Conservation (phyloP, 2,329 filamentous ascomycete genomes). For the Arthrobotrys musiformis region DNA sequence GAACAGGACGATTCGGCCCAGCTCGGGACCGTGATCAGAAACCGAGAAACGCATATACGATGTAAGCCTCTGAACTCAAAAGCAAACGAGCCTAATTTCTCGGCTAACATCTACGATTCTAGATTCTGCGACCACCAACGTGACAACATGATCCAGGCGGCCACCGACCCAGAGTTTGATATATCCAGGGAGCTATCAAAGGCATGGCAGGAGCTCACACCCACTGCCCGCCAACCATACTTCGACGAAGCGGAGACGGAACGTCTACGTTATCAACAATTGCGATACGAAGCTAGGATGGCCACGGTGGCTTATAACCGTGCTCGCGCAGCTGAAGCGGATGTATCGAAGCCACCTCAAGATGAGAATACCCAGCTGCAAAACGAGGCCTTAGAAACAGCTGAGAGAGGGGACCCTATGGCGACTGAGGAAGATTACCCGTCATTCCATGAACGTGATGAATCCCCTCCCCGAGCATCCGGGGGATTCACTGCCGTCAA, state of each 20-base stretch:
- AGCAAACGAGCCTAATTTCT: too few species aligned
- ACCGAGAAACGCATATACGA: conserved; percentile 60
- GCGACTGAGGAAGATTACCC: conserved; percentile 51
- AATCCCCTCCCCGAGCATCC: conserved; percentile 47
- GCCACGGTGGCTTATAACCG: conserved; percentile 54
- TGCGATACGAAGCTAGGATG: conserved; percentile 58
- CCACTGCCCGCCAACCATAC: conserved; percentile 59
- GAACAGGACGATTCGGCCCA: conserved; percentile 45
- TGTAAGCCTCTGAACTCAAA: conserved; percentile 54
- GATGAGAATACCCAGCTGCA: conserved; percentile 37
- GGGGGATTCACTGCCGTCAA: conserved; percentile 59
- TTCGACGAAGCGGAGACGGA: conserved; percentile 59
- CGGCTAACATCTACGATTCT: conserved; percentile 22
- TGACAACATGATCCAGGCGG: conserved; percentile 58
- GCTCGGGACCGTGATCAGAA: conserved; percentile 57
- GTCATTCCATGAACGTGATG: conserved; percentile 46
- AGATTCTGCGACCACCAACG: conserved; percentile 60
- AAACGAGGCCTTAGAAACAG: conserved; percentile 53
- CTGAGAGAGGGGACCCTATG: conserved; percentile 48
- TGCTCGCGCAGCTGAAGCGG: conserved; percentile 56
- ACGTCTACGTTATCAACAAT: conserved; percentile 57
- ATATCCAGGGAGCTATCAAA: conserved; percentile 60
- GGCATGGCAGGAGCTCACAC: conserved; percentile 59
- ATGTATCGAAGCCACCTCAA: not conserved
- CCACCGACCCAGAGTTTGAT: conserved; percentile 59